These are phyloP conservation scores for Puccinia polysora DNA, from an alignment of 1,284 basidiomycete genomes.

Conservation along the genomic window DNA sequence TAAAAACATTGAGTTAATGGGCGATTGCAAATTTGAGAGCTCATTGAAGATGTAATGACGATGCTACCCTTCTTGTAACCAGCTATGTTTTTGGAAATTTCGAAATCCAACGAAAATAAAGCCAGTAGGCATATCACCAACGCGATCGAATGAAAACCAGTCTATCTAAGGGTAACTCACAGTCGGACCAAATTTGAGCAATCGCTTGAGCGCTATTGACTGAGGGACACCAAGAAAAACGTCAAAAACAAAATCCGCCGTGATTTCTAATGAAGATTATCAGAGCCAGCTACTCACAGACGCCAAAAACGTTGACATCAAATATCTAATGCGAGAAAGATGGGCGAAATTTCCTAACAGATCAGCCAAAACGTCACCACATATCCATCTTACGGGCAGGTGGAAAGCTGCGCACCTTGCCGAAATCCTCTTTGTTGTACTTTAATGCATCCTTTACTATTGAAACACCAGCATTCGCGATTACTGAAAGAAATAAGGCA, in stretches of 20 bases:
- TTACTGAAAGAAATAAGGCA: slow-evolving; percentile 47
- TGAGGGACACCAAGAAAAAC: not conserved
- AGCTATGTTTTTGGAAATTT: slow-evolving; percentile 13
- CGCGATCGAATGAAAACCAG: too few species aligned
- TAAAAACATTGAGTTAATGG: slow-evolving; percentile 39
- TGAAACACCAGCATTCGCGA: slow-evolving; percentile 45
- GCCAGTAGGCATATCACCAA: not conserved
- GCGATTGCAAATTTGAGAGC: slow-evolving; percentile 48
- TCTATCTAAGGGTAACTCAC: slow-evolving; percentile 1
- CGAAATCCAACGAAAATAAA: not conserved
- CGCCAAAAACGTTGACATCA: slow-evolving; percentile 53
- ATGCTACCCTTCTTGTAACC: slow-evolving; percentile 53
- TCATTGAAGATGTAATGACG: slow-evolving; percentile 53
- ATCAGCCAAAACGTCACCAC: not conserved
- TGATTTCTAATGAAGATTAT: not conserved
- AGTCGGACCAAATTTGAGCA: slow-evolving; percentile 52
- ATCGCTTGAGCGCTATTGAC: slow-evolving; percentile 52
- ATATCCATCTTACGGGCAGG: too few species aligned
- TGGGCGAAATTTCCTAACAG: slow-evolving; percentile 45
- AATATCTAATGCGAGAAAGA: slow-evolving; percentile 48
- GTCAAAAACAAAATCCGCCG: not conserved
- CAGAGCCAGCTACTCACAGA: slow-evolving; percentile 44
- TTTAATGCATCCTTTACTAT: slow-evolving; percentile 33
- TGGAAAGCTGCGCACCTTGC: slow-evolving; percentile 48
- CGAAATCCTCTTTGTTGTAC: slow-evolving; percentile 30